phyloP scores from a whole-genome alignment of 257 asterid species.

The Solanum paucissectum region DNA sequence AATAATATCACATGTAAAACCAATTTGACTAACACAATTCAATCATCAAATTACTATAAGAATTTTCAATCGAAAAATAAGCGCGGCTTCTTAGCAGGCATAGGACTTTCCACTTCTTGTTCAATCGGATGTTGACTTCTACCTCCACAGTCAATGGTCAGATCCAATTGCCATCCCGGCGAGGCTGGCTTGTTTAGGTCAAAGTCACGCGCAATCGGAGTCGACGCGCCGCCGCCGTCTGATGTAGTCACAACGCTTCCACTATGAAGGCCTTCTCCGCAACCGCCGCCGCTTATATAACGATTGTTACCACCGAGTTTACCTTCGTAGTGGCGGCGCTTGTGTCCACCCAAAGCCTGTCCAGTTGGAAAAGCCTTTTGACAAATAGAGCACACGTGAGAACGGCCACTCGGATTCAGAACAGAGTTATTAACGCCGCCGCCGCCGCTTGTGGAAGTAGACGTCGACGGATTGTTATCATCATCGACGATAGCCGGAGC shows the following conservation, averaged over 20 bases:
- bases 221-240: constrained; percentile 31
- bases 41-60: not conserved
- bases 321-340: constrained; percentile 84
- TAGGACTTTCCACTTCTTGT: constrained; percentile 51
- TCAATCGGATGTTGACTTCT: constrained; percentile 14
- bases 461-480: constrained; percentile 18
- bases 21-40: not conserved
- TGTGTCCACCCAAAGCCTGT: constrained; percentile 95
- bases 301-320: constrained; percentile 21
- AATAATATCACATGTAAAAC: not conserved
- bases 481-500: not conserved
- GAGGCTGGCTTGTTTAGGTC: constrained; percentile 50
- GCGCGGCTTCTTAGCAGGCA: constrained; percentile 30
- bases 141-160: constrained; percentile 3
- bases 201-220: constrained; percentile 7
- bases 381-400: constrained; percentile 68
- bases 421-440: constrained; percentile 5
- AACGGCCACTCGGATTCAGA: constrained; percentile 45
- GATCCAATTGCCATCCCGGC: constrained; percentile 23
- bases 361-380: constrained; percentile 62
- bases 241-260: constrained; percentile 24
- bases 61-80: not conserved
- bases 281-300: not conserved
- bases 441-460: constrained; percentile 7
- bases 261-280: not conserved